Evolutionary conservation across 805 yeast species (phyloP), one percentile per base, ranked within the genome.

Genomic region (Pichia membranifaciens): DNA sequence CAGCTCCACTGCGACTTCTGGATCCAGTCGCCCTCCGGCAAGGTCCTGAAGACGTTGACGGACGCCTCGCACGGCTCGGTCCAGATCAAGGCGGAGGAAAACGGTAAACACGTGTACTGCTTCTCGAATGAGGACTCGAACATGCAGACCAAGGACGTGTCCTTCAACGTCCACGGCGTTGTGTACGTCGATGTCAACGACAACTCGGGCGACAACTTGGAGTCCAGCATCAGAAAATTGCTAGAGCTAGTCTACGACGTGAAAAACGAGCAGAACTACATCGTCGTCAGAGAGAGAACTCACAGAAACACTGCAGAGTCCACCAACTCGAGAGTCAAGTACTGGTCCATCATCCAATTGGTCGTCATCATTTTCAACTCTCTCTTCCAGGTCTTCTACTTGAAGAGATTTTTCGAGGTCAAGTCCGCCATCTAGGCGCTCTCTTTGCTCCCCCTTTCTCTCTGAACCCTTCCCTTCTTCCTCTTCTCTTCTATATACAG

Each of bases 241-340:
- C 70, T 81, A 55, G 84, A 85, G 53, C 72, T 87, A 56, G 82
- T 95, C 35, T 79, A 80, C 58, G 96, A 88, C 58, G 89, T 93
- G 51, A 85, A 86, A 70, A 91, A 89, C 58, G 99, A 93, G 69
- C 95, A 84, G 61, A 79, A 87, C 58, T 93, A 93, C 69, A 82
- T 93, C 58, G 95, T 90, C 41, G 89, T 91, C 51, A 82, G 99
- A 70, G 99, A 91, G 70, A 84, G 97, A 72, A 86, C 95, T 15
- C 99, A 91, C 68, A 85, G 99, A 78, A 93, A 91, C 71, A 91
- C 99, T 9, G 98, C 99, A 5, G 99, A 91, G 70, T 86, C 96
- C 21, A 91, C 99, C 40, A 91, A 91, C 68, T 84, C 93, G 47
- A 81, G 99, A 60, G 98, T 91, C 55, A 91, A 91, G 69, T 93